Conservation (phyloP, 768 basidiomycete genomes). For the Termitomyces sp. region DNA sequence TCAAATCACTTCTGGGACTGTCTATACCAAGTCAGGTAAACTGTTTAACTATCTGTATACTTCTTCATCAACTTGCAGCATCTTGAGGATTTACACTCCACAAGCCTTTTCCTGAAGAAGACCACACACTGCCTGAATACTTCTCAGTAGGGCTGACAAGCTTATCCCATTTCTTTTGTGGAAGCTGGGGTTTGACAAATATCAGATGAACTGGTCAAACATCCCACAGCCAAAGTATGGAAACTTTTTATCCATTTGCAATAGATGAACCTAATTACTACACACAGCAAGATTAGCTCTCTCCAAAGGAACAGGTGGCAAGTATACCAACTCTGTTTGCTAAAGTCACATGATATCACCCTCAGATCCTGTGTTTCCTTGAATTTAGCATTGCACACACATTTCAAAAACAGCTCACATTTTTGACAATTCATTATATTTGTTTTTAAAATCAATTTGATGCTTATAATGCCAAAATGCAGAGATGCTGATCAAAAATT, state of each 20-base stretch:
- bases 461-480: neutral
- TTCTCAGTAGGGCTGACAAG: constrained; percentile 66
- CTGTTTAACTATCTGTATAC: neutral
- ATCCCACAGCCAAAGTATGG: constrained; percentile 50
- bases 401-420: constrained; percentile 22
- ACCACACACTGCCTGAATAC: constrained; percentile 47
- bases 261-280: neutral
- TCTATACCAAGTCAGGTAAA: constrained; percentile 57
- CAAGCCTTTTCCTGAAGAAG: constrained; percentile 50
- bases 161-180: neutral
- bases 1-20: constrained; percentile 83
- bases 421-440: constrained; percentile 6
- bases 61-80: neutral
- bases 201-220: constrained; percentile 71
- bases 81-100: constrained; percentile 50
- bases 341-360: constrained; percentile 58
- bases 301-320: constrained; percentile 40
- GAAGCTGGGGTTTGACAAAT: neutral
- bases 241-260: neutral
- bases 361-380: constrained; percentile 71
- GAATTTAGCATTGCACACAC: constrained; percentile 57
- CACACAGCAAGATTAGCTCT: constrained; percentile 54
- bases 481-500: constrained; percentile 4
- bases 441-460: neutral
- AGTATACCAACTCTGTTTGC: constrained; percentile 52